phyloP scores from a whole-genome alignment of 176 grass and related monocot genomes.

The Saccharum officinarum region DNA sequence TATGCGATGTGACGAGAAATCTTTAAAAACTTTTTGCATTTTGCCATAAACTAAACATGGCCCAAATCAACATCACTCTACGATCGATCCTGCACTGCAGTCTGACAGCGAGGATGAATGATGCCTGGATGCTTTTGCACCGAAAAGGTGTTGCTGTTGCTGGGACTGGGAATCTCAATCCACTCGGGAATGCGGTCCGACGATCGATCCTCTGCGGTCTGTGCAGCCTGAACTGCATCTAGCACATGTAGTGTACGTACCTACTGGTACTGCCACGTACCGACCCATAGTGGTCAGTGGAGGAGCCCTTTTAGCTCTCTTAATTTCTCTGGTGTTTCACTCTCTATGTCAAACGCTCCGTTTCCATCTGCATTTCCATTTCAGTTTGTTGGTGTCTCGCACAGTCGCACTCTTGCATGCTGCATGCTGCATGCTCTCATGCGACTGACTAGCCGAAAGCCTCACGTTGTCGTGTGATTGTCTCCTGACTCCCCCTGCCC shows the following conservation, averaged over 20 bases:
- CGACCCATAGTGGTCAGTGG: not conserved
- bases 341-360: too few species aligned
- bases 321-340: too few species aligned
- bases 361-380: too few species aligned
- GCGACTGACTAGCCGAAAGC: too few species aligned
- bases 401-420: too few species aligned
- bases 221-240: too few species aligned
- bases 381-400: too few species aligned
- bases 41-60: too few species aligned
- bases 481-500: not conserved
- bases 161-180: not conserved
- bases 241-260: not conserved
- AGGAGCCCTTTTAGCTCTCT: too few species aligned
- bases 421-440: too few species aligned
- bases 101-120: slow-evolving; percentile 8
- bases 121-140: slow-evolving; percentile 9
- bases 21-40: too few species aligned
- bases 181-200: slow-evolving; percentile 37
- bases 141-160: not conserved
- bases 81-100: not conserved
- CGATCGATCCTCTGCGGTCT: not conserved
- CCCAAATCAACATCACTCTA: not conserved
- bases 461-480: not conserved
- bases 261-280: not conserved
- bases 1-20: too few species aligned